Conservation (phyloP, 2,329 filamentous ascomycete genomes). For the Aspergillus spinulosporus region DNA sequence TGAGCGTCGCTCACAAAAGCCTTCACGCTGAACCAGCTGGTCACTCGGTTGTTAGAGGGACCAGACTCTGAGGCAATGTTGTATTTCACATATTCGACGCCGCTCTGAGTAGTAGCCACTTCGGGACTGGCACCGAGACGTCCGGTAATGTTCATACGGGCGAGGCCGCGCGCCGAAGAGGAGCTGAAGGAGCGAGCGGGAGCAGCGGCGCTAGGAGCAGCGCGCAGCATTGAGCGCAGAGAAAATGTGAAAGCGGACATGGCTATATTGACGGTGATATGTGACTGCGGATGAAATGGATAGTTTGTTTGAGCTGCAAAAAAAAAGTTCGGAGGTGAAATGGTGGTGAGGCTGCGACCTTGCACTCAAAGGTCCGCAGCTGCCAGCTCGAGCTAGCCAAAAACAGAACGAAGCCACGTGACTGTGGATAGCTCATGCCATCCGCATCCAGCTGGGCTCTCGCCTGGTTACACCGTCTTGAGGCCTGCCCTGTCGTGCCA, state of each 20-base stretch:
- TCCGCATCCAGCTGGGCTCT: neutral
- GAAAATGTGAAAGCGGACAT: conserved; percentile 51
- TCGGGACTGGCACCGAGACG: conserved; percentile 80
- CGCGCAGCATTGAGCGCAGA: conserved; percentile 52
- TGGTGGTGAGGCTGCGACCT: neutral
- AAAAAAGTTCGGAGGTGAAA: conserved; percentile 14
- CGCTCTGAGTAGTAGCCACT: conserved; percentile 66
- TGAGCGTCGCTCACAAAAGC: conserved; percentile 69
- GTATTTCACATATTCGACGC: conserved; percentile 75
- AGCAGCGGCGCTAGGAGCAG: conserved; percentile 40
- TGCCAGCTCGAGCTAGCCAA: too few relatives aligned
- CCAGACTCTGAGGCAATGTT: conserved; percentile 70
- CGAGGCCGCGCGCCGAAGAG: conserved; percentile 60
- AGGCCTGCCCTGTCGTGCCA: neutral
- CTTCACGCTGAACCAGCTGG: conserved; percentile 81
- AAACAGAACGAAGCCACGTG: neutral
- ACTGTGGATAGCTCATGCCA: neutral
- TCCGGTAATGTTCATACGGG: conserved; percentile 83
- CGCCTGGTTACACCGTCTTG: neutral
- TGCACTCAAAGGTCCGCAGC: neutral
- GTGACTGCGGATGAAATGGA: neutral
- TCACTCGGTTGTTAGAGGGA: conserved; percentile 68
- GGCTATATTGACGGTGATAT: neutral
- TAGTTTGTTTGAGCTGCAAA: neutral
- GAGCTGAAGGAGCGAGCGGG: conserved; percentile 73